A percentile compares a stretch with the other conserved stretches of the same genome.
These are phyloP conservation scores for Carex myosuroides DNA, from an alignment of 176 grass and related monocot genomes.

Conservation along the genomic window DNA sequence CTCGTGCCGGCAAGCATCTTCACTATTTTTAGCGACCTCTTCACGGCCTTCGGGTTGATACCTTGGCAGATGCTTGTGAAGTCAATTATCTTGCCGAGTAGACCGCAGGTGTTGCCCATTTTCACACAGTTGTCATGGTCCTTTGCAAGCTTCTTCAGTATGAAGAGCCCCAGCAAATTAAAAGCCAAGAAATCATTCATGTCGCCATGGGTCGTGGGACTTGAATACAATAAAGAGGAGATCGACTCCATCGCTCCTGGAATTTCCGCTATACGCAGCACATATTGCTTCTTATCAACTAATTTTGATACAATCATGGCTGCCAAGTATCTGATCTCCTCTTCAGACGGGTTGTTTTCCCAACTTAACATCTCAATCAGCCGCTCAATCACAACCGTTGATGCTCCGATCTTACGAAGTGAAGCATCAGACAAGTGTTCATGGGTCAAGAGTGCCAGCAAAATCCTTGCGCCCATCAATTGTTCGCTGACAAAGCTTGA, in stretches of 20 bases:
- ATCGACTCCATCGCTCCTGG: slow-evolving; percentile 53
- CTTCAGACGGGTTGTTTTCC: slow-evolving; percentile 26
- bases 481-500: slow-evolving; percentile 43
- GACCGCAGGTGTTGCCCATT: slow-evolving; percentile 52
- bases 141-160: slow-evolving; percentile 67
- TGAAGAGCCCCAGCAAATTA: slow-evolving; percentile 55
- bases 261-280: slow-evolving; percentile 27
- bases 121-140: slow-evolving; percentile 57
- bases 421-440: slow-evolving; percentile 24
- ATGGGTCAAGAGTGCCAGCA: slow-evolving; percentile 33
- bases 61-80: slow-evolving; percentile 28
- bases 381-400: slow-evolving; percentile 36
- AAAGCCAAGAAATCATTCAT: slow-evolving; percentile 27
- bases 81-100: slow-evolving; percentile 64
- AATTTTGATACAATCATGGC: slow-evolving; percentile 59
- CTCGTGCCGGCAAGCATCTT: slow-evolving; percentile 55
- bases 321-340: slow-evolving; percentile 25
- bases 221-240: slow-evolving; percentile 37
- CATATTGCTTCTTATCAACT: slow-evolving; percentile 50
- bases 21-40: slow-evolving; percentile 54
- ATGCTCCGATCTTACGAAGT: slow-evolving; percentile 37
- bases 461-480: slow-evolving; percentile 43
- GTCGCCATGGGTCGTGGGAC: background rate
- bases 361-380: slow-evolving; percentile 58
- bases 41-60: slow-evolving; percentile 35